A percentile compares a stretch with the other conserved stretches of the same genome.
phyloP scores from a whole-genome alignment of 73 alveolate genomes.

The Breviolum minutum region DNA sequence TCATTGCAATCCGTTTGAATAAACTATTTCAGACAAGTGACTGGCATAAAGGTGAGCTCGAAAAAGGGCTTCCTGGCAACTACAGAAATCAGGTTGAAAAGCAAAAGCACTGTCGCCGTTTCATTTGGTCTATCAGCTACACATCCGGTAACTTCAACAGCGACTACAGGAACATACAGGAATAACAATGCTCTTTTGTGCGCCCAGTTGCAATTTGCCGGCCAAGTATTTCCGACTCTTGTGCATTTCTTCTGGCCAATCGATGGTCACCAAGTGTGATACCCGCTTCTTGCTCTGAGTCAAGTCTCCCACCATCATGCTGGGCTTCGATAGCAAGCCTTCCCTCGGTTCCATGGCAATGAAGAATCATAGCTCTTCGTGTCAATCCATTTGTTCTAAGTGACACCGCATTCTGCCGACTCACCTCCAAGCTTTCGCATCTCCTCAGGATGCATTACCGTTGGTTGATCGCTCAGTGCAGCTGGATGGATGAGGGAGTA shows the following conservation, averaged over 20 bases:
- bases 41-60: conserved; percentile 4
- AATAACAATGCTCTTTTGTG: too few relatives aligned
- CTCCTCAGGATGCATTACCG: not conserved
- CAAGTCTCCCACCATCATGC: not conserved
- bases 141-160: too few relatives aligned
- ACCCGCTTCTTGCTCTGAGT: not conserved
- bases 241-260: conserved; percentile 21
- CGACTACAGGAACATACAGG: too few relatives aligned
- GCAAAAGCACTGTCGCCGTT: not conserved
- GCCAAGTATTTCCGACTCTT: not conserved
- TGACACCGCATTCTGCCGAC: conserved; percentile 3
- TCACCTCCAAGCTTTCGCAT: not conserved
- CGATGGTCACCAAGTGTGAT: not conserved
- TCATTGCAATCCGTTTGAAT: not conserved
- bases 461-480: too few relatives aligned
- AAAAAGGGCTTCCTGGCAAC: not conserved
- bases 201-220: not conserved
- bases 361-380: not conserved
- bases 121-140: not conserved
- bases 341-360: not conserved
- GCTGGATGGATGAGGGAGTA: too few relatives aligned
- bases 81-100: not conserved
- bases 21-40: not conserved
- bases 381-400: not conserved
- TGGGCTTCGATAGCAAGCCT: not conserved